These are phyloP conservation scores for Penicillium egyptiacum DNA, from an alignment of 495 filamentous ascomycete genomes.

Conservation along the genomic window DNA sequence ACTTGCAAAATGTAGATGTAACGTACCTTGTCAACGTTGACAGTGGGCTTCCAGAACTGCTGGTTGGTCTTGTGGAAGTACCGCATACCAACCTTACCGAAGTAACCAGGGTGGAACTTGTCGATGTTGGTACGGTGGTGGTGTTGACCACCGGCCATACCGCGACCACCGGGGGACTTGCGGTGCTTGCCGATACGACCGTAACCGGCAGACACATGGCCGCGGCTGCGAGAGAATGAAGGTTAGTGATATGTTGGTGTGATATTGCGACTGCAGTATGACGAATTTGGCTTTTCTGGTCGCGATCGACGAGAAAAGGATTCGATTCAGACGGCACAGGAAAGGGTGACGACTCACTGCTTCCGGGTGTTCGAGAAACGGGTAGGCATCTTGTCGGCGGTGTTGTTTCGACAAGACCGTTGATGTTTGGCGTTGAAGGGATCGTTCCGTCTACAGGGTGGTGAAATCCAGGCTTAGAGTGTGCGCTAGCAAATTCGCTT, in stretches of 20 bases:
- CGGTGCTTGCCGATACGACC: constrained; percentile 92
- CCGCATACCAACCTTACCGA: constrained; percentile 96
- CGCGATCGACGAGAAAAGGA: constrained; percentile 20
- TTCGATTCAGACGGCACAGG: constrained; percentile 22
- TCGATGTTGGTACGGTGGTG: constrained; percentile 94
- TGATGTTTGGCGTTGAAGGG: constrained; percentile 46
- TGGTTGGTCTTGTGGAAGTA: constrained; percentile 89
- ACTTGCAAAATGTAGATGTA: constrained; percentile 11
- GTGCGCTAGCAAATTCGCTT: constrained; percentile 48
- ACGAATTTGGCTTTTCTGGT: constrained; percentile 26
- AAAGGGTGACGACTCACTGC: constrained; percentile 58
- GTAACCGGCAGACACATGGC: constrained; percentile 91
- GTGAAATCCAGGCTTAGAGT: constrained; percentile 49
- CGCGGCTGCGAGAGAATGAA: constrained; percentile 60
- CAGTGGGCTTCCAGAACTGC: constrained; percentile 88
- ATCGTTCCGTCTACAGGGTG: constrained; percentile 38
- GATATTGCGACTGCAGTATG: constrained; percentile 18
- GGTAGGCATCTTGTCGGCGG: constrained; percentile 72
- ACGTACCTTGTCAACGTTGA: constrained; percentile 89
- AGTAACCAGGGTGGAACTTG: constrained; percentile 96
- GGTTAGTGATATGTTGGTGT: constrained; percentile 23
- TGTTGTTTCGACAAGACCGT: constrained; percentile 49
- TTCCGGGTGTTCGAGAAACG: constrained; percentile 80
- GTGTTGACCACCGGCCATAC: constrained; percentile 93
- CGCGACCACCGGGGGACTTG: constrained; percentile 91